phyloP scores from a whole-genome alignment of 805 yeast species.

The Pichia rugopelliculosa region DNA sequence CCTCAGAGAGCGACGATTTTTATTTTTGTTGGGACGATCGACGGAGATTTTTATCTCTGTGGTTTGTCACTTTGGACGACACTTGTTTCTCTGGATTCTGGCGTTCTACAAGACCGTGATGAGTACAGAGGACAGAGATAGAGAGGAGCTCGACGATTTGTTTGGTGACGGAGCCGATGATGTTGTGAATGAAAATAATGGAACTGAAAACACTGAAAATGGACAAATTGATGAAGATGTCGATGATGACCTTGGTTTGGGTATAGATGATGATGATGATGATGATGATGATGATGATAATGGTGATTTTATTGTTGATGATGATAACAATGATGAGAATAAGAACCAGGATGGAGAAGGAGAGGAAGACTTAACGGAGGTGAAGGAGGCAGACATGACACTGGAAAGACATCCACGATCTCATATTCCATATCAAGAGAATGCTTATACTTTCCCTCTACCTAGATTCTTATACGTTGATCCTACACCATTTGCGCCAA shows the following conservation, averaged over 20 bases:
- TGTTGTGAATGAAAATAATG: not conserved
- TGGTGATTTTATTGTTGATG: not conserved
- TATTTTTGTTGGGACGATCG: not conserved
- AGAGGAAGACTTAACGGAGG: slow-evolving; percentile 26
- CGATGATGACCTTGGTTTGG: slow-evolving; percentile 6
- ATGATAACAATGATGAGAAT: no score
- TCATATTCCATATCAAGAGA: slow-evolving; percentile 27
- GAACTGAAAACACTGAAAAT: slow-evolving; percentile 1
- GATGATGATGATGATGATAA: slow-evolving; percentile 4
- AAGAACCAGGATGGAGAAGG: not conserved
- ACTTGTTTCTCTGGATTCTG: not conserved
- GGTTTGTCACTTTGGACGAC: not conserved
- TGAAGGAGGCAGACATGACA: slow-evolving; percentile 32
- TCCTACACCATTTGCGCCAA: slow-evolving; percentile 80
- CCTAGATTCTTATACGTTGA: slow-evolving; percentile 82
- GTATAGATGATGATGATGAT: slow-evolving; percentile 6
- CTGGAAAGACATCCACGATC: slow-evolving; percentile 46
- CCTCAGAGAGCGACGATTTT: not conserved
- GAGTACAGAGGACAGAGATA: not conserved
- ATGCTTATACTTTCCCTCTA: slow-evolving; percentile 44
- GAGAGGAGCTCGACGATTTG: not conserved
- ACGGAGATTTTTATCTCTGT: not conserved
- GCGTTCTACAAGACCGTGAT: not conserved
- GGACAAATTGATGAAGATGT: slow-evolving; percentile 11
- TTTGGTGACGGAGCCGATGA: not conserved